phyloP scores from a whole-genome alignment of 2,329 filamentous ascomycete species.

The Aspergillus caelatus region DNA sequence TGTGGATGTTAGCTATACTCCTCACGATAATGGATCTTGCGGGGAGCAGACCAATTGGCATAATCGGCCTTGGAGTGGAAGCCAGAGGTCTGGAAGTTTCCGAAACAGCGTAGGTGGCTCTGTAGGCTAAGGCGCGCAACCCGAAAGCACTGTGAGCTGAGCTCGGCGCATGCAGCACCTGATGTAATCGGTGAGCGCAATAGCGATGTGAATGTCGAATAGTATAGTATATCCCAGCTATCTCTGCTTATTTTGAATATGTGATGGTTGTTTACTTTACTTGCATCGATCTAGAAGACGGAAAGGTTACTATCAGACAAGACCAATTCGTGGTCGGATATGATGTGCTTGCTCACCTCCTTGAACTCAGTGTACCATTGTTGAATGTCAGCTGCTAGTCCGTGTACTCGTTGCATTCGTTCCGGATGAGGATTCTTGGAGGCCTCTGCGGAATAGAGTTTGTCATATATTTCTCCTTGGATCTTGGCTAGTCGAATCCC shows the following conservation, averaged over 20 bases:
- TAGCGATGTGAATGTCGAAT: slow-evolving; percentile 21
- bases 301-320: neutral
- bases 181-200: slow-evolving; percentile 17
- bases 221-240: slow-evolving; percentile 26
- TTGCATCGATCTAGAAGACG: slow-evolving; percentile 15
- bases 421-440: slow-evolving; percentile 6
- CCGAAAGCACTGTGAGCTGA: slow-evolving; percentile 21
- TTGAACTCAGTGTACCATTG: slow-evolving; percentile 13
- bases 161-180: slow-evolving; percentile 7
- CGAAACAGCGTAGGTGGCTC: slow-evolving; percentile 21
- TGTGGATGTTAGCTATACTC: neutral
- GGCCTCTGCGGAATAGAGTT: slow-evolving; percentile 16
- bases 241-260: slow-evolving; percentile 17
- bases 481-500: slow-evolving; percentile 17
- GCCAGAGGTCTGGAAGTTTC: slow-evolving; percentile 11
- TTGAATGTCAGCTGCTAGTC: slow-evolving; percentile 14
- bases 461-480: slow-evolving; percentile 18
- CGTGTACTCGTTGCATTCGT: slow-evolving; percentile 10
- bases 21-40: neutral
- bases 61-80: slow-evolving; percentile 20
- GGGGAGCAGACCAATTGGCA: slow-evolving; percentile 22
- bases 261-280: slow-evolving; percentile 11
- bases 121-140: slow-evolving; percentile 21
- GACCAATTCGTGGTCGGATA: neutral
- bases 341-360: slow-evolving; percentile 1